Conservation (phyloP, 768 basidiomycete genomes). For the Solioccasus polychromus region DNA sequence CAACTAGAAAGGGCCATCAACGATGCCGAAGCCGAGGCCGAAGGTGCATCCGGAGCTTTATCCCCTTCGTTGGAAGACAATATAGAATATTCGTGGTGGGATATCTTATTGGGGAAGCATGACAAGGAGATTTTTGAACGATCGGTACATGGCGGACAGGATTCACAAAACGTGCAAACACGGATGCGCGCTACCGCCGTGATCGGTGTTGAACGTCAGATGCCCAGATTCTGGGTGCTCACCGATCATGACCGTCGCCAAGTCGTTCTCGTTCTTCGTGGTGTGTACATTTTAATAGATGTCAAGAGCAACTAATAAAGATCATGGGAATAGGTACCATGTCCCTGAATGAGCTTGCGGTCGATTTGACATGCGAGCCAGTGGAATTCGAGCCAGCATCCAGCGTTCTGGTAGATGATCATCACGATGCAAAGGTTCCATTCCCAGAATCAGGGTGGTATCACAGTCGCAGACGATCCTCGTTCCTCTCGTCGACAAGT, state of each 20-base stretch:
- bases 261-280: slow-evolving; percentile 73
- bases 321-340: slow-evolving; percentile 56
- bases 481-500: slow-evolving; percentile 18
- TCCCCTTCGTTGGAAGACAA: slow-evolving; percentile 22
- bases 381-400: slow-evolving; percentile 59
- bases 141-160: slow-evolving; percentile 37
- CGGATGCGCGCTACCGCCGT: slow-evolving; percentile 57
- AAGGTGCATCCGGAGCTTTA: slow-evolving; percentile 35
- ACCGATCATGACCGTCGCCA: slow-evolving; percentile 75
- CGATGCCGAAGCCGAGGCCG: slow-evolving; percentile 65
- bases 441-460: slow-evolving; percentile 32
- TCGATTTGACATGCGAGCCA: slow-evolving; percentile 79
- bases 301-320: slow-evolving; percentile 3
- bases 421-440: slow-evolving; percentile 33
- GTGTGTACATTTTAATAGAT: slow-evolving; percentile 28
- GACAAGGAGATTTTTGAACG: slow-evolving; percentile 81
- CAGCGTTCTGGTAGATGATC: slow-evolving; percentile 29
- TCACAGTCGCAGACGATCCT: slow-evolving; percentile 23
- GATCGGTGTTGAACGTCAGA: slow-evolving; percentile 62
- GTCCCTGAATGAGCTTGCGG: slow-evolving; percentile 84
- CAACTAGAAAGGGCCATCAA: slow-evolving; percentile 64
- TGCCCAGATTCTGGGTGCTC: slow-evolving; percentile 85
- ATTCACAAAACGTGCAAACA: slow-evolving; percentile 24
- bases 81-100: slow-evolving; percentile 74
- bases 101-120: slow-evolving; percentile 73